Evolutionary conservation across 768 basidiomycete genomes (phyloP).

Genomic region (Psilocybe subaeruginosa): DNA sequence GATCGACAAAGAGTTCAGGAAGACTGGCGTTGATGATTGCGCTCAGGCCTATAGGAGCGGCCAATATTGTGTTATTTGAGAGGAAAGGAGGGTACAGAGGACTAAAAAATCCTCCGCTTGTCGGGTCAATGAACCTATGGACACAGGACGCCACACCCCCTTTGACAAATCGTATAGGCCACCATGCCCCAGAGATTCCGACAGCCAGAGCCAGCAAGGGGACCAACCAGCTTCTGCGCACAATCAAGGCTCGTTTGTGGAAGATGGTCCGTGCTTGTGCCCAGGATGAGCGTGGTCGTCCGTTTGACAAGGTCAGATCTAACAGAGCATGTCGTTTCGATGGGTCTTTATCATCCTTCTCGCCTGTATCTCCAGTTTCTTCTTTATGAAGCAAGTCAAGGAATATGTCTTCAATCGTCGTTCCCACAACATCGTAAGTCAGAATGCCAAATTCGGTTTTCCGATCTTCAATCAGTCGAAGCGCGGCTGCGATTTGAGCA

Average conservation of each 20-base stretch:
- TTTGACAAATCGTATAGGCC: constrained; percentile 66
- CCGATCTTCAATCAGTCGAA: constrained; percentile 54
- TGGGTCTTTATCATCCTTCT: constrained; percentile 14
- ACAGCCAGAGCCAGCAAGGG: constrained; percentile 56
- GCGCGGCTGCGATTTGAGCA: constrained; percentile 52
- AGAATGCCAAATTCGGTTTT: constrained; percentile 35
- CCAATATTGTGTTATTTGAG: background rate
- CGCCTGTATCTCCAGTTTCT: constrained; percentile 23
- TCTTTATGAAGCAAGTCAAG: constrained; percentile 64
- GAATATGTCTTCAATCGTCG: constrained; percentile 84
- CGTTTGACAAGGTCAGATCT: constrained; percentile 48
- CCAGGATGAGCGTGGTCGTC: constrained; percentile 56
- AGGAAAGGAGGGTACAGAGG: constrained; percentile 2
- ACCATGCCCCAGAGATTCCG: constrained; percentile 63
- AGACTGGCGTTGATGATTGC: constrained; percentile 8
- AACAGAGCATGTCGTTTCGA: constrained; percentile 17
- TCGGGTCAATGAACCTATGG: constrained; percentile 44
- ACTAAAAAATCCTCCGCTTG: background rate
- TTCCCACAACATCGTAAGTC: constrained; percentile 69
- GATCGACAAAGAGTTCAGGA: constrained; percentile 10
- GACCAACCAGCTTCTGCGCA: constrained; percentile 70
- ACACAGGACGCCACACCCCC: constrained; percentile 54
- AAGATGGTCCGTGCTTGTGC: constrained; percentile 75
- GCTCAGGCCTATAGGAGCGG: constrained; percentile 7
- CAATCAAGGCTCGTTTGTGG: constrained; percentile 69